These are phyloP conservation scores for Populus ilicifolia DNA, from an alignment of 345 rosid genomes.

Conservation along the genomic window DNA sequence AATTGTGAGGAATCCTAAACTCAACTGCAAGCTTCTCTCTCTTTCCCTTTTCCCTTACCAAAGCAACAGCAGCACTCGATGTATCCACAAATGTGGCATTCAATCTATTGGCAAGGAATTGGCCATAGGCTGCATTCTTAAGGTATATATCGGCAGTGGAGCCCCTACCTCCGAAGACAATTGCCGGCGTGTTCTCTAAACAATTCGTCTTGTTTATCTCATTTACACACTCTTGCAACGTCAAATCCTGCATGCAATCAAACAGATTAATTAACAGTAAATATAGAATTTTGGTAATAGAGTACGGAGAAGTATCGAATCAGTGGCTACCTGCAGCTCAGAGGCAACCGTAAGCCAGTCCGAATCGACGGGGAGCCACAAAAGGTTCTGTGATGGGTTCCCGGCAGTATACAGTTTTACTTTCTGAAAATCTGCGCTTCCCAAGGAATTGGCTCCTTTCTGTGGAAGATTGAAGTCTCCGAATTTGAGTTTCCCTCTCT, in stretches of 20 bases:
- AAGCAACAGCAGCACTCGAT: conserved; percentile 39
- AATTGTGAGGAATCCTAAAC: not conserved
- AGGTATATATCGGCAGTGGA: conserved; percentile 31
- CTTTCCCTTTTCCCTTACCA: not conserved
- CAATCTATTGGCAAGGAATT: conserved; percentile 24
- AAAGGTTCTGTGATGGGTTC: conserved; percentile 17
- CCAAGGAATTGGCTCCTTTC: conserved; percentile 31
- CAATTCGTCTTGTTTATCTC: conserved; percentile 24
- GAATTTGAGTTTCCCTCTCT: conserved; percentile 26
- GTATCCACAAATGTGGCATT: conserved; percentile 37
- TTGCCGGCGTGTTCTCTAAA: conserved; percentile 24
- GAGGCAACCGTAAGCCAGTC: conserved; percentile 23
- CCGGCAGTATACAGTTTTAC: not conserved
- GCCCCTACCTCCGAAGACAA: conserved; percentile 27
- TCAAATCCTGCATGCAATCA: conserved; percentile 18
- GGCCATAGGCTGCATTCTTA: conserved; percentile 28
- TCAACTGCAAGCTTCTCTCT: no score
- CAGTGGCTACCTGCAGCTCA: conserved; percentile 3
- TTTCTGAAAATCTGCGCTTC: conserved; percentile 18
- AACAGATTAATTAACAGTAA: no score
- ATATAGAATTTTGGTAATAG: no score
- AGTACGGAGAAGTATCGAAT: no score
- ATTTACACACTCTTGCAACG: conserved; percentile 18
- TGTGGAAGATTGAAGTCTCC: conserved; percentile 35
- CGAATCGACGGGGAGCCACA: conserved; percentile 34